Evolutionary conservation across 805 yeast genomes (phyloP).

Genomic region (Blastobotrys peoriensis): DNA sequence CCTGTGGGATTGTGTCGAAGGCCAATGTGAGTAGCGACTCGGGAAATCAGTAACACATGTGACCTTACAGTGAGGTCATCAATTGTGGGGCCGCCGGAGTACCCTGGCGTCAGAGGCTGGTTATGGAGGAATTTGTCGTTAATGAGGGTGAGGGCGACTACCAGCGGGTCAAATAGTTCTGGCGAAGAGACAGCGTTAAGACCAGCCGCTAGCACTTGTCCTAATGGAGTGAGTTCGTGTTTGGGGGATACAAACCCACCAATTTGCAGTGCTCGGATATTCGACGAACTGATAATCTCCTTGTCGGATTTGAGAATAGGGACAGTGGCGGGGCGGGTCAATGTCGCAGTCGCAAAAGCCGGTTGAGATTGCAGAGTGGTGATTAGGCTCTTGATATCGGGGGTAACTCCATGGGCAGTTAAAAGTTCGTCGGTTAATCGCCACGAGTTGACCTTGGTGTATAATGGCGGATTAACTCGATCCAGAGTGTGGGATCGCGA

Average conservation of each 20-base stretch:
- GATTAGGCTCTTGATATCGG: conserved; percentile 1
- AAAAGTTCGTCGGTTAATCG: conserved; percentile 6
- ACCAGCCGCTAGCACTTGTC: conserved; percentile 37
- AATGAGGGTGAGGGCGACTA: conserved; percentile 24
- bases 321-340: neutral
- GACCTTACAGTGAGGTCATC: conserved; percentile 25
- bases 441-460: conserved; percentile 12
- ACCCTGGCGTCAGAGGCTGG: conserved; percentile 31
- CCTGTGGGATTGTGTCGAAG: conserved; percentile 47
- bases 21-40: conserved; percentile 43
- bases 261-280: conserved; percentile 48
- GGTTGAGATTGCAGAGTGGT: neutral
- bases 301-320: conserved; percentile 30
- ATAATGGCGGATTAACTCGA: conserved; percentile 15
- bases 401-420: neutral
- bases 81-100: conserved; percentile 36
- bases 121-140: conserved; percentile 21
- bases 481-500: conserved; percentile 33
- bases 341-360: neutral
- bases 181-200: conserved; percentile 12
- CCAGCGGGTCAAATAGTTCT: conserved; percentile 17
- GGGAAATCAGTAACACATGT: conserved; percentile 39
- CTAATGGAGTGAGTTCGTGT: conserved; percentile 46
- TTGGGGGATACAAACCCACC: conserved; percentile 41
- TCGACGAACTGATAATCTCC: conserved; percentile 53